A percentile compares a stretch with the other conserved stretches of the same genome.
Conservation (phyloP, 2,329 filamentous ascomycete species). For the Cordyceps fumosorosea region DNA sequence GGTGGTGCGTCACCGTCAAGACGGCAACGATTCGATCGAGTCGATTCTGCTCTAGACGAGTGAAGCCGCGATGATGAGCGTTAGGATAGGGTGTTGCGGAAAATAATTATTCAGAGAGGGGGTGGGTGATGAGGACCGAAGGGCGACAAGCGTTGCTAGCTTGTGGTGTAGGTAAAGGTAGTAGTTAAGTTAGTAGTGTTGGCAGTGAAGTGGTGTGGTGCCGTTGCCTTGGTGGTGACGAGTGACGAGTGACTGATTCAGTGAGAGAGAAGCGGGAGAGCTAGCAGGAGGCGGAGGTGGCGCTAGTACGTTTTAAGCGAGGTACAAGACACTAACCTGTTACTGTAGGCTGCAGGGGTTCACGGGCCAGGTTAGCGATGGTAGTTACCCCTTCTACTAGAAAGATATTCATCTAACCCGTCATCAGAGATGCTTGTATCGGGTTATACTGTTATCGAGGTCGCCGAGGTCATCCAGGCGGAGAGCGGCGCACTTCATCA, state of each 20-base stretch:
- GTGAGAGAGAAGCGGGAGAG: background rate
- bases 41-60: background rate
- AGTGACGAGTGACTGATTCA: background rate
- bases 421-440: background rate
- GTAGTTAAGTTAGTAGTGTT: background rate
- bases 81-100: background rate
- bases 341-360: background rate
- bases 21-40: background rate
- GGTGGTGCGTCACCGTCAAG: slow-evolving; percentile 4
- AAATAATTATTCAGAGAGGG: background rate
- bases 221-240: background rate
- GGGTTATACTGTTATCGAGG: background rate
- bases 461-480: background rate
- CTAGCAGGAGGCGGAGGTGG: background rate
- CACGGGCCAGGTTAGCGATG: no score
- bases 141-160: background rate
- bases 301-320: background rate
- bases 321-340: background rate
- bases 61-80: background rate
- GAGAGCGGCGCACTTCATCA: background rate
- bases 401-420: no score
- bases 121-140: background rate
- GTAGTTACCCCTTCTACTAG: no score
- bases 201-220: background rate
- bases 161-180: background rate